Conservation (phyloP, 352 stramenopile genomes). For the Pythium chondricola region DNA sequence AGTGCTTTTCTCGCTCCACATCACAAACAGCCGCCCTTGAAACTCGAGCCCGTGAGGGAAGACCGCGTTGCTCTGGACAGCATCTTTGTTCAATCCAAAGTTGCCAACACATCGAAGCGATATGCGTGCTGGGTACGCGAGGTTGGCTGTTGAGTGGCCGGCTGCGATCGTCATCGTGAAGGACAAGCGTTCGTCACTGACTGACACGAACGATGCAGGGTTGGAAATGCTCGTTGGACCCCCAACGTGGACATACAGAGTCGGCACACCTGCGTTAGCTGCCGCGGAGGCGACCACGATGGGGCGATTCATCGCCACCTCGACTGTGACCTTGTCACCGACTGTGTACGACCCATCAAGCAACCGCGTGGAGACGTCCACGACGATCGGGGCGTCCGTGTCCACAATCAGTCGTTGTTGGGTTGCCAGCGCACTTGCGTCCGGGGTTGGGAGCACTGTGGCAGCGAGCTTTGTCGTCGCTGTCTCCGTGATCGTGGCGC, state of each 20-base stretch:
- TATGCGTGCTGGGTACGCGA: conserved; percentile 35
- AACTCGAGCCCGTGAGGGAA: conserved; percentile 21
- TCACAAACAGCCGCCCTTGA: conserved; percentile 26
- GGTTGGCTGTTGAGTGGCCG: conserved; percentile 32
- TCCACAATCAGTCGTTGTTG: conserved; percentile 27
- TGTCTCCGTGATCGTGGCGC: conserved; percentile 24
- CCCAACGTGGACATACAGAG: conserved; percentile 38
- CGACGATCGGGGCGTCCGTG: conserved; percentile 28
- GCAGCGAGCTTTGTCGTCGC: conserved; percentile 20
- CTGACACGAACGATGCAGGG: conserved; percentile 23
- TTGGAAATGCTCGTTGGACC: conserved; percentile 10
- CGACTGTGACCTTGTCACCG: conserved; percentile 39
- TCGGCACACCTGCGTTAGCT: conserved; percentile 21
- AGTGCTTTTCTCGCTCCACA: conserved; percentile 41
- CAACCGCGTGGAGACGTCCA: conserved; percentile 28
- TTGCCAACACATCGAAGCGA: conserved; percentile 38
- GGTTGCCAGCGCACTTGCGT: conserved; percentile 14
- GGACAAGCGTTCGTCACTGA: conserved; percentile 36
- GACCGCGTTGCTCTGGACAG: conserved; percentile 20
- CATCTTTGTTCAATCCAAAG: conserved; percentile 42
- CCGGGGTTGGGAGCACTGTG: conserved; percentile 28
- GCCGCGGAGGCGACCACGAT: conserved; percentile 21
- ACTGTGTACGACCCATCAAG: conserved; percentile 41
- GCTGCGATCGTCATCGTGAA: conserved; percentile 39
- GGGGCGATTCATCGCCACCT: conserved; percentile 30